A percentile compares a stretch with the other conserved stretches of the same genome.
phyloP scores from a whole-genome alignment of 192 early-diverging fungal genomes.

The Coemansia sp. region DNA sequence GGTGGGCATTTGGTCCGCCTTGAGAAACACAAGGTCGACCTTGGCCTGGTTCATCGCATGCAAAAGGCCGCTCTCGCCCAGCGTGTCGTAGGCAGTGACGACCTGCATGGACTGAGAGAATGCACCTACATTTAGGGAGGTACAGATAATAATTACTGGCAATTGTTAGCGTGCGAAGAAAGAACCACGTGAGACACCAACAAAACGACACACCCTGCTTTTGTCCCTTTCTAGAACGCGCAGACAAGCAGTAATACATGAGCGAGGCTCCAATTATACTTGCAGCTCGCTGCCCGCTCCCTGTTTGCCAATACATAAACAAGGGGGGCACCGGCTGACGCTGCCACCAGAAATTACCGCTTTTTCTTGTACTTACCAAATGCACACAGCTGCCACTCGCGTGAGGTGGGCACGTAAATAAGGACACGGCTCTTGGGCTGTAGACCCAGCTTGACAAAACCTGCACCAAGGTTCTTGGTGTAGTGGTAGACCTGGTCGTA shows the following conservation, averaged over 20 bases:
- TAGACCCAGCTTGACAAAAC: constrained; percentile 31
- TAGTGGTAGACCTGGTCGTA: constrained; percentile 29
- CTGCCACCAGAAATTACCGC: no score
- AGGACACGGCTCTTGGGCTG: constrained; percentile 51
- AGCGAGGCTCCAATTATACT: no score
- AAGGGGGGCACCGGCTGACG: background rate
- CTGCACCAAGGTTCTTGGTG: constrained; percentile 32
- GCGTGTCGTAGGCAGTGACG: constrained; percentile 81
- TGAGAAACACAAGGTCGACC: constrained; percentile 64
- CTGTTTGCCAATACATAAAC: background rate
- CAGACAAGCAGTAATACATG: no score
- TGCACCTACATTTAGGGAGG: constrained; percentile 8
- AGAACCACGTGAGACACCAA: background rate
- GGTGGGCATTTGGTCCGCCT: constrained; percentile 55
- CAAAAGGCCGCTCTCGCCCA: constrained; percentile 78
- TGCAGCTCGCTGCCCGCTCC: no score
- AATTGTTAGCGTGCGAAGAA: background rate
- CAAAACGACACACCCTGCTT: background rate
- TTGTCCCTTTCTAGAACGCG: no score
- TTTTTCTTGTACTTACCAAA: constrained; percentile 34
- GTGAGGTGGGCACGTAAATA: constrained; percentile 64
- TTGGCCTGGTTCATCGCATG: constrained; percentile 89
- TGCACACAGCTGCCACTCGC: constrained; percentile 47
- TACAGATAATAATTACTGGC: background rate
- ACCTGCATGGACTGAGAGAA: constrained; percentile 68